phyloP scores from a whole-genome alignment of 2,329 filamentous ascomycete genomes.

The Ascochyta viciae-villosae region DNA sequence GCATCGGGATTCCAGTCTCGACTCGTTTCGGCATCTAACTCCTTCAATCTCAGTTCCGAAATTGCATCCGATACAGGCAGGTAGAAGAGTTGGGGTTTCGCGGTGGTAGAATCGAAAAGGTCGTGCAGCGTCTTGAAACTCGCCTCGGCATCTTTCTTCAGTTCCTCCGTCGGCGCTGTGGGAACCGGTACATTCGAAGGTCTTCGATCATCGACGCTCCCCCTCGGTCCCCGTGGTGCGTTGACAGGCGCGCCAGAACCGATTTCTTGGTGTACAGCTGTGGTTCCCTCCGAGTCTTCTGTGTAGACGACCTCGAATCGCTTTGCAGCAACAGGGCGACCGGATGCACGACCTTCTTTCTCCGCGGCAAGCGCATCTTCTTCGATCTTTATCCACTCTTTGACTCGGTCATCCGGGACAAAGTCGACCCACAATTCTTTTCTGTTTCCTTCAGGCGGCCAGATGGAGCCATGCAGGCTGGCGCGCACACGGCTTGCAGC shows the following conservation, averaged over 20 bases:
- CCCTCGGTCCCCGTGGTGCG: conserved; percentile 33
- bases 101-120: conserved; percentile 65
- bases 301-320: conserved; percentile 44
- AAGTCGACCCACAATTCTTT: conserved; percentile 91
- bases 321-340: conserved; percentile 27
- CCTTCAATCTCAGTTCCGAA: conserved; percentile 69
- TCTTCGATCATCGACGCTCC: not conserved
- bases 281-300: conserved; percentile 24
- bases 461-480: conserved; percentile 77
- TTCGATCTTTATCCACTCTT: conserved; percentile 71
- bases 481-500: conserved; percentile 80
- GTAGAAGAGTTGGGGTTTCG: conserved; percentile 71
- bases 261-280: conserved; percentile 45
- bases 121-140: conserved; percentile 64
- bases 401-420: conserved; percentile 76
- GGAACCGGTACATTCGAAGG: conserved; percentile 9
- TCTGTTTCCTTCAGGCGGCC: conserved; percentile 85
- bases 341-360: conserved; percentile 35
- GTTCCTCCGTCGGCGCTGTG: conserved; percentile 7
- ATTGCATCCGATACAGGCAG: conserved; percentile 70
- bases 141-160: conserved; percentile 28
- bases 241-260: conserved; percentile 36
- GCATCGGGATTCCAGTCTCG: conserved; percentile 50
- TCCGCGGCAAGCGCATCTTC: conserved; percentile 40
- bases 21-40: conserved; percentile 57